Percentiles rank a stretch among this genome's conserved stretches.
phyloP scores from a whole-genome alignment of 306 rosid genomes.

The Leucaena leucocephala region DNA sequence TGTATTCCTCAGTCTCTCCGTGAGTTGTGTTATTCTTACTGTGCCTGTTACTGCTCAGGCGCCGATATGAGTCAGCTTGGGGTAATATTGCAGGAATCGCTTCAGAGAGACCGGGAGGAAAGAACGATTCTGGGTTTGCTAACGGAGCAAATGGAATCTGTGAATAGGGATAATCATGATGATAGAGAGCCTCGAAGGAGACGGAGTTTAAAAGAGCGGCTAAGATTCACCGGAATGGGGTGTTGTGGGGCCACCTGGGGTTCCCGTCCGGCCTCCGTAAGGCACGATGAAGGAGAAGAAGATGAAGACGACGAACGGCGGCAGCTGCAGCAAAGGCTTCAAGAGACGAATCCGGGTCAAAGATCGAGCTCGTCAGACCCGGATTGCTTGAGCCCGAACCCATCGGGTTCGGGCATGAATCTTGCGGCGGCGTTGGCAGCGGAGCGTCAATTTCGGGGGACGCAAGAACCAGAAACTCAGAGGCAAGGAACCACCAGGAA shows the following conservation, averaged over 20 bases:
- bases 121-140: slow-evolving; percentile 72
- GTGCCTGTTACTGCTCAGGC: background rate
- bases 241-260: slow-evolving; percentile 91
- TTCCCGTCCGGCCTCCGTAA: slow-evolving; percentile 41
- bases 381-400: slow-evolving; percentile 43
- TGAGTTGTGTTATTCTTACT: background rate
- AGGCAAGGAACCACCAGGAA: background rate
- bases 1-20: background rate
- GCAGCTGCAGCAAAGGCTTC: slow-evolving; percentile 15
- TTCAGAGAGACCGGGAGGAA: slow-evolving; percentile 54
- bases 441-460: slow-evolving; percentile 69
- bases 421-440: slow-evolving; percentile 93
- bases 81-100: slow-evolving; percentile 72
- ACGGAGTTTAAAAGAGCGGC: slow-evolving; percentile 71
- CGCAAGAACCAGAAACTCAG: slow-evolving; percentile 38
- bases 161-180: slow-evolving; percentile 18
- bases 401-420: slow-evolving; percentile 67
- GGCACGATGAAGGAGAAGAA: slow-evolving; percentile 33
- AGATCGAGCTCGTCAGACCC: slow-evolving; percentile 36
- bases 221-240: slow-evolving; percentile 69
- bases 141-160: slow-evolving; percentile 71
- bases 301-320: slow-evolving; percentile 3
- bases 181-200: slow-evolving; percentile 52
- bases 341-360: slow-evolving; percentile 37
- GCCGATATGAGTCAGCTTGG: slow-evolving; percentile 78